Base-by-base conservation (phyloP, 148 eudicot species). In the Amaranthus cruentus region DNA sequence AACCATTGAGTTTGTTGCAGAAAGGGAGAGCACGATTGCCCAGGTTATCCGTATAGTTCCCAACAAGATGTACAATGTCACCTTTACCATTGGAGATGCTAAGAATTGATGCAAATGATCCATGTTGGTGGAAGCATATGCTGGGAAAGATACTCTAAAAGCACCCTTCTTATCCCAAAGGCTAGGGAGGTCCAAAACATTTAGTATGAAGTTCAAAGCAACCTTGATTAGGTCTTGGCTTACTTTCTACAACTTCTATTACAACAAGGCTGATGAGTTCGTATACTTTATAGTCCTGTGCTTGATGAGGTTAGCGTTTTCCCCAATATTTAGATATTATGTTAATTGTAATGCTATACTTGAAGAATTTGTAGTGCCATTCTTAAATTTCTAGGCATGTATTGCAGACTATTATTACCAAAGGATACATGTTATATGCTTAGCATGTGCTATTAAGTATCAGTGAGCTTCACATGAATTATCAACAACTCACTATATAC, bases 111-210 rank as follows among this genome's bases (percentile, higher is more conserved):
- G 98, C 77, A 83, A 89, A 53, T 96, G 98, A 9, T 78, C 86
- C 7, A 93, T 93, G 98, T 74, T 90, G 92, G 87, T 93, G 2
- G 90, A 90, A 67, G 96, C 96, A 7, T 93, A 84, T 70, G 98
- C 96, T 7, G 98, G 82, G 8, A 86, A 81, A 75, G 82, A 83
- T 47, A 86, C 84, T 14, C 61, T 90, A 2, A 90, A 90, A 75
- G 93, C 81, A 5, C 87, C 90, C 8, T 92, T 80, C 81, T 13
- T 71, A 15, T 90, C 96, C 4, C 69, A 77, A 47, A 91, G 92
- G 2, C 77, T 85, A 61, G 95, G 93, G 3, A 64, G 60, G 59
- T 88, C 69, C 71, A 70, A 52, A 61, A 77, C 75, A 0, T 84
- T 67, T 5, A 87, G 79, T 62, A 72, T 90, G 69, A 82, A 82